Base-by-base conservation (phyloP, 129 eudicot genomes). In the Artemisia argyi region DNA sequence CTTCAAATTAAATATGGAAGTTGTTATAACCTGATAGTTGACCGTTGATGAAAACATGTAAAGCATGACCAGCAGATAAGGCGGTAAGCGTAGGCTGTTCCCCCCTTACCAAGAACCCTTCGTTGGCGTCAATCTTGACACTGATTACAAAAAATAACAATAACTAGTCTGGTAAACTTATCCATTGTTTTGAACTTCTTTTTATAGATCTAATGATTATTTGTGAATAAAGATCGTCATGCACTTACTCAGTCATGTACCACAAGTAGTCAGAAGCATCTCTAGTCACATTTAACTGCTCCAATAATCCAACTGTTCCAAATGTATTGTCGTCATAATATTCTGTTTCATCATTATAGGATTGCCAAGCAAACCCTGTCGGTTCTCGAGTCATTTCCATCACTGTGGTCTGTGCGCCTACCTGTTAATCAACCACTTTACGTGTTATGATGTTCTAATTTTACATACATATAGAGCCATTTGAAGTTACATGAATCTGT, bases 221-320 rank as follows among this genome's bases (percentile, higher is more conserved):
- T 62, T 47, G 39, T 50, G 8, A 22, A 73, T 42, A 16, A 57
- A 19, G 59, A 50, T 30, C 51, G 35, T 32, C 71, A 4, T 44
- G 18, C 64, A 91, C 99, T 88, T 78, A 95, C 99, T 95, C 97
- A 53, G 97, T 95, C 80, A 83, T 80, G 85, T 95, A 95, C 99
- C 99, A 95, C 80, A 95, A 64, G 76, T 95, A 95, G 72, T 95
- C 99, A 35, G 96, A 76, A 59, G 69, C 69, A 71, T 95, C 99
- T 81, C 99, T 58, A 17, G 99, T 95, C 47, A 91, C 90, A 72
- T 95, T 95, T 44, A 95, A 71, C 76, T 95, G 99, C 82, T 95
- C 99, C 85, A 87, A 53, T 78, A 95, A 85, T 57, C 99, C 99
- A 48, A 73, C 73, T 3, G 74, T 73, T 26, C 95, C 82, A 73